Conservation (phyloP, 129 eudicot genomes). For the Pulicaria dysenterica region DNA sequence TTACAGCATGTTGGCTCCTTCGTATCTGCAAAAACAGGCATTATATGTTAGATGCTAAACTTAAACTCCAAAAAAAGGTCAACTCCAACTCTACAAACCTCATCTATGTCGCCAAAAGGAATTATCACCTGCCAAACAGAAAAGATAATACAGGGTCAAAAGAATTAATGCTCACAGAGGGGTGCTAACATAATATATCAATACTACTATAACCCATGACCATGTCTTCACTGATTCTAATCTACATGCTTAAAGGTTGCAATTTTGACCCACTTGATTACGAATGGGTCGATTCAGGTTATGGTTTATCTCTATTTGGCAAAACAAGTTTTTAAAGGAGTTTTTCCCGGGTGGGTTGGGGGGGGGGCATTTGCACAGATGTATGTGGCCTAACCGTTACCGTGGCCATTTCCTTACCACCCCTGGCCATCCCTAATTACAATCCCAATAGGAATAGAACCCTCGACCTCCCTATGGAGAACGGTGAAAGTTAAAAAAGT, state of each 20-base stretch:
- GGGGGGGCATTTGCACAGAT: no score
- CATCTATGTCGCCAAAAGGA: slow-evolving; percentile 95
- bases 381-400: no score
- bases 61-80: not conserved
- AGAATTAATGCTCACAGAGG: slow-evolving; percentile 16
- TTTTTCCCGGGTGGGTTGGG: no score
- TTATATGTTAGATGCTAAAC: slow-evolving; percentile 2
- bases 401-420: no score
- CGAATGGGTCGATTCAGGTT: not conserved
- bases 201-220: not conserved
- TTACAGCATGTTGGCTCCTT: slow-evolving; percentile 94
- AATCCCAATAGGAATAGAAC: no score
- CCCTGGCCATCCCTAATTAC: no score
- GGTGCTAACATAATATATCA: not conserved
- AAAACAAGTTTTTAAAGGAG: no score
- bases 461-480: no score
- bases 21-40: slow-evolving; percentile 57
- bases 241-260: not conserved
- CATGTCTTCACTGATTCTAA: not conserved
- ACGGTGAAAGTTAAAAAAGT: no score
- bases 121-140: slow-evolving; percentile 66
- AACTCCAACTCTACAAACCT: slow-evolving; percentile 48
- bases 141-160: slow-evolving; percentile 22
- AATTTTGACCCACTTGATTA: not conserved
- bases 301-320: no score